Base-by-base conservation (phyloP, 1,284 basidiomycete genomes). In the Ustilago tritici region DNA sequence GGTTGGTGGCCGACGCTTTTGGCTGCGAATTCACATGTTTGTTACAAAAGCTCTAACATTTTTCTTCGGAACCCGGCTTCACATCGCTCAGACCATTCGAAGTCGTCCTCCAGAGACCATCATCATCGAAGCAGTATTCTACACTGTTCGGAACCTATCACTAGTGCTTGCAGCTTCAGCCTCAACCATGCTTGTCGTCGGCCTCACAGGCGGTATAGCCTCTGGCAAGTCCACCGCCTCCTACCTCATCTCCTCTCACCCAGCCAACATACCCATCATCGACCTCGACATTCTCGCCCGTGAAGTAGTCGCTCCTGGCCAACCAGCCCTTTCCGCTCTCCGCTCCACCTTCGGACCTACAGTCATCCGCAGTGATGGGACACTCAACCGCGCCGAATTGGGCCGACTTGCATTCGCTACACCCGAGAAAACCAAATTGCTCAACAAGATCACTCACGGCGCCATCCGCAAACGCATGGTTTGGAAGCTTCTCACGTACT, bases 181-280 rank as follows among this genome's bases (percentile, higher is more conserved):
- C 49, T 17, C 23, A 12, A 52, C 2, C 23, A 76, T 76, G 74
- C 53, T 76, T 31, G 95, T 98, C 71, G 91, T 98, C 73, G 96
- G 96, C 53, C 90, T 99, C 46, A 98, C 96, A 15, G 97, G 97
- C 28, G 95, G 96, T 2, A 98, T 99, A 71, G 94, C 95, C 38
- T 96, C 95, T 0, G 95, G 95, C 82, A 72, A 81, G 65, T 97
- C 95, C 4, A 94, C 95, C 17, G 95, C 95, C 32, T 94, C 95
- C 0, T 87, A 88, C 7, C 89, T 95, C 46, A 88, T 98, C 53
- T 89, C 89, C 70, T 87, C 89, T 0, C 73, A 82, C 11, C 77
- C 80, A 1, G 89, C 92, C 76, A 80, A 87, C 38, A 87, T 98
- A 36, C 93, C 95, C 15, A 88, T 98, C 78, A 90, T 98, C 81